Evolutionary conservation across 164 flowering plant species (phyloP).

Genomic region (Cinnamomum micranthum): DNA sequence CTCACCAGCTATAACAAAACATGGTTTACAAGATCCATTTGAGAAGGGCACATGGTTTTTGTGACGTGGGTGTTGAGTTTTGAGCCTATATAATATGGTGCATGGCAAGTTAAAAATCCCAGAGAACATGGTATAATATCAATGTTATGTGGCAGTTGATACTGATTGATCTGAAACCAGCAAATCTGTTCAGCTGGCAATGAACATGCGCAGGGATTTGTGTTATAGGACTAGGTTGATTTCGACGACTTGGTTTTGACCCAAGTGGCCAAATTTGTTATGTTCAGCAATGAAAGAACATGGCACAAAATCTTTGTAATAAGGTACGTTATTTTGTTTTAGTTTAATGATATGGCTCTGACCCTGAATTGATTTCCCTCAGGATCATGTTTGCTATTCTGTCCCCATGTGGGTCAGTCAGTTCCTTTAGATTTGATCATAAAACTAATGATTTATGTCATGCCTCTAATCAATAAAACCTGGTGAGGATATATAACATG

Average conservation of each 20-base stretch:
- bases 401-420: background rate
- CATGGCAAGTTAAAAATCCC: too few relatives aligned
- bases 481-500: background rate
- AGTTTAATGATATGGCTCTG: background rate
- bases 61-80: too few relatives aligned
- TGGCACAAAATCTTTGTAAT: background rate
- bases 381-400: background rate
- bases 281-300: background rate
- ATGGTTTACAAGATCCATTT: too few relatives aligned
- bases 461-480: background rate
- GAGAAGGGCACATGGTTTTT: too few relatives aligned
- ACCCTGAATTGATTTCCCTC: background rate
- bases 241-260: background rate
- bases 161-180: too few relatives aligned
- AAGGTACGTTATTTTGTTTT: background rate
- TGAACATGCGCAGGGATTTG: background rate
- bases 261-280: too few relatives aligned
- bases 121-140: too few relatives aligned
- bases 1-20: too few relatives aligned
- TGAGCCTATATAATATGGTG: too few relatives aligned
- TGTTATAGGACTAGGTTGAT: background rate
- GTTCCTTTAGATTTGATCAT: background rate
- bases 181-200: background rate
- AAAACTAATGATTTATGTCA: background rate
- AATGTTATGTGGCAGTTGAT: too few relatives aligned